Conservation (phyloP, 306 rosid species). For the Vigna radiata region DNA sequence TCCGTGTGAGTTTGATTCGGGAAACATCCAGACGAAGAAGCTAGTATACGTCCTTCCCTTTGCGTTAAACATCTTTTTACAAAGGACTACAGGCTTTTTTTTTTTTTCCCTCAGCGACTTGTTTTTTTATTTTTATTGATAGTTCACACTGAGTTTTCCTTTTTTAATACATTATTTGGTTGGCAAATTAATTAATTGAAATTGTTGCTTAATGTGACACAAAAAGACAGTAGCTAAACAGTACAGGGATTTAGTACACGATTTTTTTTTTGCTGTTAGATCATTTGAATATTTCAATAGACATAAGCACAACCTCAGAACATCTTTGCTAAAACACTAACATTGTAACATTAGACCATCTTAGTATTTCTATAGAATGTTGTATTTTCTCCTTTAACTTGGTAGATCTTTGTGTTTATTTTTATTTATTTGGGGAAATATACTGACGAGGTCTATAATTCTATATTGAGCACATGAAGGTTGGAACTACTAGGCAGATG, state of each 20-base stretch:
- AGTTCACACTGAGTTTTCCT: slow-evolving; percentile 14
- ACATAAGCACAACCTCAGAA: slow-evolving; percentile 21
- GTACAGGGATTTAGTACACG: slow-evolving; percentile 7
- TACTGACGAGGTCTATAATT: slow-evolving; percentile 45
- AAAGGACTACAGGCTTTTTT: slow-evolving; percentile 3
- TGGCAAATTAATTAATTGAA: not conserved
- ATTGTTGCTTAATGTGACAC: slow-evolving; percentile 32
- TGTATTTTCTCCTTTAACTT: slow-evolving; percentile 20
- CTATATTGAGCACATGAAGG: slow-evolving; percentile 63
- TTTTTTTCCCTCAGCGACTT: not conserved
- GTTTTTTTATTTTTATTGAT: slow-evolving; percentile 6
- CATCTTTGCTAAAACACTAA: not conserved
- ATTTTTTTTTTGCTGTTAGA: slow-evolving; percentile 3
- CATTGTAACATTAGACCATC: slow-evolving; percentile 1
- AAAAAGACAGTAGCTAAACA: not conserved
- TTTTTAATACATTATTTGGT: not conserved
- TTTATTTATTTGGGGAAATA: slow-evolving; percentile 31
- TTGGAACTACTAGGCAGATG: slow-evolving; percentile 82
- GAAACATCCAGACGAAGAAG: slow-evolving; percentile 15
- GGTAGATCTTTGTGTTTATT: slow-evolving; percentile 23
- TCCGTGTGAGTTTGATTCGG: slow-evolving; percentile 28
- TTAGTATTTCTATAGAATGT: slow-evolving; percentile 9
- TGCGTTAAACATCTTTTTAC: not conserved
- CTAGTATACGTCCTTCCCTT: slow-evolving; percentile 21
- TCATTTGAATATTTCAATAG: slow-evolving; percentile 25